Conservation (phyloP, 1,284 basidiomycete species). For the Leccinum solheimii region DNA sequence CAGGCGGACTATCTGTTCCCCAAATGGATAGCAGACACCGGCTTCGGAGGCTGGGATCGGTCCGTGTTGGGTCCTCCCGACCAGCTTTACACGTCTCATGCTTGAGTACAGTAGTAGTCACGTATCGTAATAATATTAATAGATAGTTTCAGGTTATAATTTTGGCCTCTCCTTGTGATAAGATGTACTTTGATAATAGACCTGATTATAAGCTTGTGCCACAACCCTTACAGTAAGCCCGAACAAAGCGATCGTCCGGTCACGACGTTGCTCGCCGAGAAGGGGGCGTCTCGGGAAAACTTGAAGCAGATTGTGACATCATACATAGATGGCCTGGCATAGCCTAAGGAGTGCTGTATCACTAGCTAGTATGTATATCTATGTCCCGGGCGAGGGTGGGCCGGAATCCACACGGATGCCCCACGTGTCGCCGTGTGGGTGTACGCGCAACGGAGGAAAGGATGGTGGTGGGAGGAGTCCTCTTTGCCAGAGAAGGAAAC, state of each 20-base stretch:
- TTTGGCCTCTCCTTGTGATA: no score
- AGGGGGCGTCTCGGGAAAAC: no score
- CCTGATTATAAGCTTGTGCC: no score
- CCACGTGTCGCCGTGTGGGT: neutral
- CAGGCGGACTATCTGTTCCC: constrained; percentile 24
- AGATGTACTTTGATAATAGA: no score
- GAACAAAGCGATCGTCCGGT: no score
- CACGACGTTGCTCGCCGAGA: no score
- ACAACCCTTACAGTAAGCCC: no score
- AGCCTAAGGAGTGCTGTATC: neutral
- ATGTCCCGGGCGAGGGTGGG: neutral
- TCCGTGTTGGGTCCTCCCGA: constrained; percentile 1
- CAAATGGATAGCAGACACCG: constrained; percentile 27
- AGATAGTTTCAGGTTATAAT: neutral
- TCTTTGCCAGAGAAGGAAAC: neutral
- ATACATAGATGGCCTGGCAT: neutral
- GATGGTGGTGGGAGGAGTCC: neutral
- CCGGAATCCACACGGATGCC: neutral
- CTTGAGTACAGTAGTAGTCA: neutral
- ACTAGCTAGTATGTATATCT: neutral
- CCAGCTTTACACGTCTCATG: neutral
- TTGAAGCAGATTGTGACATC: no score
- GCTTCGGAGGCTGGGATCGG: constrained; percentile 21
- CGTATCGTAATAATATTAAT: neutral
- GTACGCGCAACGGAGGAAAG: neutral